phyloP scores from a whole-genome alignment of 257 asterid species.

The Solanum pimpinellifolium region DNA sequence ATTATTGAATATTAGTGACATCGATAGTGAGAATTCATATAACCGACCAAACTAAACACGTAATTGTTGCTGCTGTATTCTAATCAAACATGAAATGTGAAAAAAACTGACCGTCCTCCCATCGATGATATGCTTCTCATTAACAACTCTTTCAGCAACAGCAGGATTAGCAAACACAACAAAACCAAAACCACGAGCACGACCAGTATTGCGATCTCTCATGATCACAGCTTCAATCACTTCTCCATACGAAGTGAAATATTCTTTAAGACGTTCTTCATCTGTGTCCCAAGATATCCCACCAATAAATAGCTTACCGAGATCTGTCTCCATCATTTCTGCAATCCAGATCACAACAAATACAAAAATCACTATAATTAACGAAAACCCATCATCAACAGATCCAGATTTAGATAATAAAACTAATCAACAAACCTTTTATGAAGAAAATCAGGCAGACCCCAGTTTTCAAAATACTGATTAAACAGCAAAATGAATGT shows the following conservation, averaged over 20 bases:
- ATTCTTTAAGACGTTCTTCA: constrained; percentile 66
- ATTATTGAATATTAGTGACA: neutral
- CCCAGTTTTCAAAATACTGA: constrained; percentile 38
- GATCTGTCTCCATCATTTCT: constrained; percentile 73
- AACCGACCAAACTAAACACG: neutral
- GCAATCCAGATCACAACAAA: constrained; percentile 5
- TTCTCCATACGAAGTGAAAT: constrained; percentile 55
- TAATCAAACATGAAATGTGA: neutral
- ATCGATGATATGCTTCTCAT: constrained; percentile 69
- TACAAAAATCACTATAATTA: neutral
- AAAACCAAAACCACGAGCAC: constrained; percentile 85
- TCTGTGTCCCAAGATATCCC: constrained; percentile 95
- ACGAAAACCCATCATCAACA: constrained; percentile 5
- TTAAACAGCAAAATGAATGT: constrained; percentile 32
- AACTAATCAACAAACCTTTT: constrained; percentile 29
- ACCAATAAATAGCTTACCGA: constrained; percentile 77
- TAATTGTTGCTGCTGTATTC: neutral
- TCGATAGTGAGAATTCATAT: neutral
- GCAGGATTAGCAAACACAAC: constrained; percentile 60
- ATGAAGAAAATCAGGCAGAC: constrained; percentile 57
- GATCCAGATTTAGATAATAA: constrained; percentile 29
- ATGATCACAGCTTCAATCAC: constrained; percentile 76
- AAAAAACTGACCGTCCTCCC: constrained; percentile 51
- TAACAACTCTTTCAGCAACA: constrained; percentile 63
- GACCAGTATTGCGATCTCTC: constrained; percentile 71